These are phyloP conservation scores for Corymbia calophylla DNA, from an alignment of 441 rosid species.

Conservation along the genomic window DNA sequence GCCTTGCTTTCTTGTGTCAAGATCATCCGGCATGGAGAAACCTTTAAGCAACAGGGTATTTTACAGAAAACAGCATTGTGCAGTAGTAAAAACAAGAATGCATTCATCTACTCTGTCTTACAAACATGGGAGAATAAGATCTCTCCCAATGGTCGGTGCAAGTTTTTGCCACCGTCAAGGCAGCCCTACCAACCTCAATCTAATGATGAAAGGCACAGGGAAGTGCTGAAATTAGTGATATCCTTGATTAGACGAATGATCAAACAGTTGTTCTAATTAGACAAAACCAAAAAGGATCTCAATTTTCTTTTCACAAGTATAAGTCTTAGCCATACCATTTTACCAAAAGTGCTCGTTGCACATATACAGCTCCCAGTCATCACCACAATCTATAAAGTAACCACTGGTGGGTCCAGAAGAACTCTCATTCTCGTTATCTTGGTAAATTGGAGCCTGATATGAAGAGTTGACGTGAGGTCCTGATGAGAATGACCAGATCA, in stretches of 20 bases:
- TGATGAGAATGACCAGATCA: conserved; percentile 64
- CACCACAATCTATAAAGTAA: conserved; percentile 49
- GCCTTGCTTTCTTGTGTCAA: neutral
- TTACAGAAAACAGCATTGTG: neutral
- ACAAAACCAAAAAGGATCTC: neutral
- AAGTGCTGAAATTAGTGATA: neutral
- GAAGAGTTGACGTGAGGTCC: conserved; percentile 68
- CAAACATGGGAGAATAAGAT: neutral
- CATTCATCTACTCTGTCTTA: neutral
- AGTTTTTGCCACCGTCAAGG: neutral
- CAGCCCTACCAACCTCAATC: neutral
- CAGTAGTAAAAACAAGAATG: neutral
- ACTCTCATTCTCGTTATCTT: conserved; percentile 30
- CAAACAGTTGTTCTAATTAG: neutral
- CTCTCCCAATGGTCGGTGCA: neutral
- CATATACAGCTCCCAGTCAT: conserved; percentile 43
- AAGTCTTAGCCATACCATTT: conserved; percentile 30
- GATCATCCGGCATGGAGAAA: neutral
- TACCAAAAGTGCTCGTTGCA: conserved; percentile 20
- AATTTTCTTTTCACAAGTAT: neutral
- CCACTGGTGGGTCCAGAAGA: conserved; percentile 21
- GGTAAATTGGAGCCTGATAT: conserved; percentile 46
- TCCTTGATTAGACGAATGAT: neutral
- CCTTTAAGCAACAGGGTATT: neutral
- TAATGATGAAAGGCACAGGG: neutral